Evolutionary conservation across 257 asterid species (phyloP).

Genomic region (Cynanchum wilfordii): DNA sequence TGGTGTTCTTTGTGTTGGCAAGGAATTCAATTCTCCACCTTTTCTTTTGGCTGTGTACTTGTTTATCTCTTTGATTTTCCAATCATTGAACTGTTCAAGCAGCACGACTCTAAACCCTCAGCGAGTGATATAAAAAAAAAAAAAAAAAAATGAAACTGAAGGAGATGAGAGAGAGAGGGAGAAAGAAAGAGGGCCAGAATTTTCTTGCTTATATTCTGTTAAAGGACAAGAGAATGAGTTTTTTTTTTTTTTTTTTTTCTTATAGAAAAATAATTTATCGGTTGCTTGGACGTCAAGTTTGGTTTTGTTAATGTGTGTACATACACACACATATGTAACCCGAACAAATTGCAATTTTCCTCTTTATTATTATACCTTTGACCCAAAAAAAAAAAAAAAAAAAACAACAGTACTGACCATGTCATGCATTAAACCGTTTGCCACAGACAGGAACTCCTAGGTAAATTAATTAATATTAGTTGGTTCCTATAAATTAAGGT

Average conservation of each 20-base stretch:
- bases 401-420: too few relatives aligned
- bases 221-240: conserved; percentile 24
- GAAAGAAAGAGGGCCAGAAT: neutral
- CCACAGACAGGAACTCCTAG: too few relatives aligned
- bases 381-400: too few relatives aligned
- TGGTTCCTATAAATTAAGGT: too few relatives aligned
- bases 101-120: conserved; percentile 7
- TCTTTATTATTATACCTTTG: neutral
- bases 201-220: conserved; percentile 40
- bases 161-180: conserved; percentile 13
- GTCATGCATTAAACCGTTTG: too few relatives aligned
- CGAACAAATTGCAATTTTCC: conserved; percentile 14
- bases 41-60: conserved; percentile 8
- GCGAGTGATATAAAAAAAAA: neutral
- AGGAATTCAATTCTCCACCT: conserved; percentile 31
- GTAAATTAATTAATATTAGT: too few relatives aligned
- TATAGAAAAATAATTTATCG: conserved; percentile 23
- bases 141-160: neutral
- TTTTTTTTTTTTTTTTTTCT: neutral
- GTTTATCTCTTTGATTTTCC: neutral
- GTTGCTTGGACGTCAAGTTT: conserved; percentile 95
- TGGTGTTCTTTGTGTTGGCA: conserved; percentile 27
- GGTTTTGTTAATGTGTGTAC: conserved; percentile 26
- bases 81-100: conserved; percentile 21
- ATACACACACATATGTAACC: conserved; percentile 26